These are phyloP conservation scores for Nothophoma quercina DNA, from an alignment of 2,329 filamentous ascomycete genomes.

Conservation along the genomic window DNA sequence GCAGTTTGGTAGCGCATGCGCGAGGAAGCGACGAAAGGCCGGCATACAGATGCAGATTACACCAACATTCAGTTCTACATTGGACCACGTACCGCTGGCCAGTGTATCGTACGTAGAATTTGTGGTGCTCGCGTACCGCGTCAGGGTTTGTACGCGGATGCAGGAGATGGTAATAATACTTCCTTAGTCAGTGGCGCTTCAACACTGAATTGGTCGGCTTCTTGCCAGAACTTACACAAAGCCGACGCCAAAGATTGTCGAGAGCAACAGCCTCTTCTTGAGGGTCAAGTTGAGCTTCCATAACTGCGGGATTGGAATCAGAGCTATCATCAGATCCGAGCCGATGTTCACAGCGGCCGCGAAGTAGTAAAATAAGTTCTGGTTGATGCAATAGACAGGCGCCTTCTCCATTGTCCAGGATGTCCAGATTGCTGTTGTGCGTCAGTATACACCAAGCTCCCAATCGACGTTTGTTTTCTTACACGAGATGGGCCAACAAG, in stretches of 20 bases:
- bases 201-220: background rate
- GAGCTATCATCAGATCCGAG: conserved; percentile 24
- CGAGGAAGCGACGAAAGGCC: conserved; percentile 9
- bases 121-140: background rate
- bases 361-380: conserved; percentile 18
- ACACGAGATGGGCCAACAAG: background rate
- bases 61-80: conserved; percentile 11
- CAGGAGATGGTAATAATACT: conserved; percentile 3
- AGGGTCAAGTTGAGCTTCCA: conserved; percentile 26
- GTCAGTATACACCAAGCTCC: background rate
- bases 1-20: background rate
- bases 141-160: background rate
- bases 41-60: conserved; percentile 16
- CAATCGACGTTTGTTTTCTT: background rate
- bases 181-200: background rate
- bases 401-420: conserved; percentile 23
- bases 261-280: conserved; percentile 41
- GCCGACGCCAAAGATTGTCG: conserved; percentile 43
- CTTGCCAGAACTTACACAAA: conserved; percentile 41
- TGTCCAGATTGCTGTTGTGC: background rate
- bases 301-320: conserved; percentile 28
- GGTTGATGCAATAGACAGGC: conserved; percentile 33
- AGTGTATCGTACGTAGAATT: conserved; percentile 6
- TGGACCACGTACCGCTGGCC: background rate
- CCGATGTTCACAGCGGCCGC: conserved; percentile 26